Percentiles rank a stretch among this genome's conserved stretches.
Evolutionary conservation across 768 basidiomycete species (phyloP).

Genomic region (Lactarius hatsudake): DNA sequence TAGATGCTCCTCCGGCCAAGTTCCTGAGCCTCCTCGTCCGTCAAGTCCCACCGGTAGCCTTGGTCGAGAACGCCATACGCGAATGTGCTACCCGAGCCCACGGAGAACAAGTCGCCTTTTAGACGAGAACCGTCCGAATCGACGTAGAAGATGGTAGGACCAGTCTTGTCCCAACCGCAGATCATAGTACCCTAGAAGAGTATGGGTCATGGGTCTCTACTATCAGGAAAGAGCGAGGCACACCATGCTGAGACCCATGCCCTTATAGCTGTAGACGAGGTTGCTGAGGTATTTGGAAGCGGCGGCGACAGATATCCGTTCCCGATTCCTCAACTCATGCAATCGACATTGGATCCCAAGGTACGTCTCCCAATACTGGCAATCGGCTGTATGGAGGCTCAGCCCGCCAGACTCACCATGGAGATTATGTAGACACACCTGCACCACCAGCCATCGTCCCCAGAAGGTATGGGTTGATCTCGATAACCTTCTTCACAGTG

Average conservation of each 20-base stretch:
- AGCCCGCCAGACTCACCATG: neutral
- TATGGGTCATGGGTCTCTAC: constrained; percentile 6
- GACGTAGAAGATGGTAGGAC: constrained; percentile 94
- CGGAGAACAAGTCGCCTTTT: constrained; percentile 97
- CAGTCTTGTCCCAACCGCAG: constrained; percentile 99
- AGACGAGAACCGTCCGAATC: constrained; percentile 95
- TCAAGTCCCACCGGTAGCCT: constrained; percentile 89
- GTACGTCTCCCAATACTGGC: constrained; percentile 98
- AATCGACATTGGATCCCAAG: constrained; percentile 96
- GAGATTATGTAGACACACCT: constrained; percentile 47
- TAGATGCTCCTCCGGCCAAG: constrained; percentile 92
- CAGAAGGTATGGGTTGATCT: constrained; percentile 98
- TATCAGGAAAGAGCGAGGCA: constrained; percentile 29
- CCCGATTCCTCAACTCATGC: constrained; percentile 93
- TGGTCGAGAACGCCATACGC: constrained; percentile 99
- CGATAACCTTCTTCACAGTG: constrained; percentile 99
- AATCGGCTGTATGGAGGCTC: constrained; percentile 61
- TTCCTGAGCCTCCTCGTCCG: constrained; percentile 92
- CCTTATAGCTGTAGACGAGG: constrained; percentile 96
- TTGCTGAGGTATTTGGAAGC: constrained; percentile 98
- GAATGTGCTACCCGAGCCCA: constrained; percentile 96
- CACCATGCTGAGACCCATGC: constrained; percentile 99
- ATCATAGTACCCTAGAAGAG: constrained; percentile 90
- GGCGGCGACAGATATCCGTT: constrained; percentile 98
- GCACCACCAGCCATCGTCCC: constrained; percentile 99